phyloP scores from a whole-genome alignment of 768 basidiomycete genomes.

The Boletales sp. region DNA sequence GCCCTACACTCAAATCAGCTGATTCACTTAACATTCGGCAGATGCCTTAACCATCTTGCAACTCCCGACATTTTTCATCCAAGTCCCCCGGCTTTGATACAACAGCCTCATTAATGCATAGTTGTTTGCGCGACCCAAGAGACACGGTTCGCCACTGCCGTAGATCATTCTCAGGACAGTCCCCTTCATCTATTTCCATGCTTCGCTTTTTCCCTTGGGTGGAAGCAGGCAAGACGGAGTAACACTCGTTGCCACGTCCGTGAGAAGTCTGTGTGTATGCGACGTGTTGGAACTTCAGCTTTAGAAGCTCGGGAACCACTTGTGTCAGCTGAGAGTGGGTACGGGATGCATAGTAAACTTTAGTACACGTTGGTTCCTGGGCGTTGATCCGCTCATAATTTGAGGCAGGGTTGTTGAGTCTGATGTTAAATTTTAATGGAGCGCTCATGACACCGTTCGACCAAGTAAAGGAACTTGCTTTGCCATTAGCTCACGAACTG shows the following conservation, averaged over 20 bases:
- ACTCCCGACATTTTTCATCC: conserved; percentile 85
- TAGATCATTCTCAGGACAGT: conserved; percentile 23
- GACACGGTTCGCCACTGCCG: conserved; percentile 62
- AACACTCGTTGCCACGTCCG: neutral
- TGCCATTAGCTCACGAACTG: conserved; percentile 73
- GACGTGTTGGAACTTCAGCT: conserved; percentile 51
- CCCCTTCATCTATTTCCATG: conserved; percentile 19
- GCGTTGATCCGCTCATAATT: conserved; percentile 7
- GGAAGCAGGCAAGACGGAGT: neutral
- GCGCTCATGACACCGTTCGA: neutral
- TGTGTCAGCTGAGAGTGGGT: conserved; percentile 97
- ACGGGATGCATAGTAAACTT: conserved; percentile 91
- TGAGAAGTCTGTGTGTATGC: conserved; percentile 15
- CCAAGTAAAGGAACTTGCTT: conserved; percentile 43
- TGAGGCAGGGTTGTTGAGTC: conserved; percentile 13
- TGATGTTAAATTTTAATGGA: conserved; percentile 4
- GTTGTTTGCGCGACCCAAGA: conserved; percentile 83
- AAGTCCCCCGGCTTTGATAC: conserved; percentile 61
- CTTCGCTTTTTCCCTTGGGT: conserved; percentile 19
- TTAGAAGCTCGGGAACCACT: conserved; percentile 78
- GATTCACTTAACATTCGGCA: neutral
- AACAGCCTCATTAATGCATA: conserved; percentile 88
- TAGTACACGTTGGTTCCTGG: conserved; percentile 61
- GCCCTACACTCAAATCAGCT: conserved; percentile 38
- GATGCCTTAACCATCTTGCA: conserved; percentile 54